These are phyloP conservation scores for Leccinum broughii DNA, from an alignment of 768 basidiomycete species.

Conservation along the genomic window DNA sequence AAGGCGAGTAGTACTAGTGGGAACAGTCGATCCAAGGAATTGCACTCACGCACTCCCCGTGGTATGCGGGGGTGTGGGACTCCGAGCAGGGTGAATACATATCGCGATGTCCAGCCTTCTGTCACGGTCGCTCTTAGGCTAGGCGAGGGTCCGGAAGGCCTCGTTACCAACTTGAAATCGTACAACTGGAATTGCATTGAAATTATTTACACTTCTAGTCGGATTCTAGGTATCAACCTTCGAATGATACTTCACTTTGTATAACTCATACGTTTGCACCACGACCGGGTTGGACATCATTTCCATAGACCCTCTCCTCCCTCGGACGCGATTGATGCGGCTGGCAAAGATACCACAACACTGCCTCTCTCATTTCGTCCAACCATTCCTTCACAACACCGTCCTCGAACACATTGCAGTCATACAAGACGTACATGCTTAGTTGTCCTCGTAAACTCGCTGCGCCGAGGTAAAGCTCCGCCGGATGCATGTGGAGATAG, in stretches of 20 bases:
- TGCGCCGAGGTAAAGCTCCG: conserved; percentile 46
- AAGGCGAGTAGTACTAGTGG: too few species aligned
- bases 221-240: neutral
- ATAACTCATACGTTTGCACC: too few species aligned
- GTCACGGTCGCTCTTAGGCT: too few species aligned
- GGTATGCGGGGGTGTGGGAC: too few species aligned
- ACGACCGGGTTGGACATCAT: too few species aligned
- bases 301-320: too few species aligned
- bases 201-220: neutral
- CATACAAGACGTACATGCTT: conserved; percentile 38
- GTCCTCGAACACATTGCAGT: conserved; percentile 47
- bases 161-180: neutral
- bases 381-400: conserved; percentile 48
- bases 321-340: neutral
- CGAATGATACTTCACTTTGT: neutral
- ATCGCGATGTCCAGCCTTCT: too few species aligned
- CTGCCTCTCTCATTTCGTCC: conserved; percentile 36
- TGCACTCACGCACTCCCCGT: too few species aligned
- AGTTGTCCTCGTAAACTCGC: conserved; percentile 35
- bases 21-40: too few species aligned
- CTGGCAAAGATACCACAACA: conserved; percentile 1
- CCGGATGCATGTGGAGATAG: conserved; percentile 44
- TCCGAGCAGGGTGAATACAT: too few species aligned
- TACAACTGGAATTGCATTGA: neutral
- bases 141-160: too few species aligned